Evolutionary conservation across 257 asterid species (phyloP), one percentile per base, ranked within the genome.

Genomic region (Primulina huaijiensis): DNA sequence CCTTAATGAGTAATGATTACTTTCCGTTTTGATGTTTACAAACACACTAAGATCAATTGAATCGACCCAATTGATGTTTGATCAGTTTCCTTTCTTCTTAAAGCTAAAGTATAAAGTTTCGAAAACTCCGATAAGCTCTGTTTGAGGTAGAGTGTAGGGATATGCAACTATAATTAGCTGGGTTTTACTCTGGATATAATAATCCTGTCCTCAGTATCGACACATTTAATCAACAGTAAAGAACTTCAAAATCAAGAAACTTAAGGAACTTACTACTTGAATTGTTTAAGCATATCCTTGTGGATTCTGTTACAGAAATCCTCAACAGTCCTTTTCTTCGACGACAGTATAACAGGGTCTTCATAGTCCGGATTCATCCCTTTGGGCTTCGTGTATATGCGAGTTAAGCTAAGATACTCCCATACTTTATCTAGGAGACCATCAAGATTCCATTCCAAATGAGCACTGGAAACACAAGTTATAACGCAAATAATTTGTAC

Each of bases 301-400:
- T 94, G 99, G 82, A 94, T 94, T 77, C 95, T 87, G 10, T 1
- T 11, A 68, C 99, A 94, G 84, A 94, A 94, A 79, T 94, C 99
- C 80, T 91, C 99, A 61, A 91, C 83, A 7, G 97, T 87, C 78
- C 84, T 85, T 73, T n/a, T 86, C 92, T 81, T 94, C 23, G 99
- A 89, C 55, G 97, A 94, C 82, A 94, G 74, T 74, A 94, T 94
- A 64, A 94, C 99, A 31, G 99, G 99, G 77, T 94, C 99, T 33
- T 91, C 95, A 50, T 94, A 94, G 80, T 94, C 99, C 34, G 99
- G 99, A 86, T 94, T 94, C 97, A 94, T 84, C 62, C 97, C 99
- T 83, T 94, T 94, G 23, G 99, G 99, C 84, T 94, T 94, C 38
- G 97, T 94, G 86, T 91, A 91, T 75, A 94, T 92, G 76, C 99